Conservation (phyloP, 768 basidiomycete genomes). For the Boletus rubropictus region DNA sequence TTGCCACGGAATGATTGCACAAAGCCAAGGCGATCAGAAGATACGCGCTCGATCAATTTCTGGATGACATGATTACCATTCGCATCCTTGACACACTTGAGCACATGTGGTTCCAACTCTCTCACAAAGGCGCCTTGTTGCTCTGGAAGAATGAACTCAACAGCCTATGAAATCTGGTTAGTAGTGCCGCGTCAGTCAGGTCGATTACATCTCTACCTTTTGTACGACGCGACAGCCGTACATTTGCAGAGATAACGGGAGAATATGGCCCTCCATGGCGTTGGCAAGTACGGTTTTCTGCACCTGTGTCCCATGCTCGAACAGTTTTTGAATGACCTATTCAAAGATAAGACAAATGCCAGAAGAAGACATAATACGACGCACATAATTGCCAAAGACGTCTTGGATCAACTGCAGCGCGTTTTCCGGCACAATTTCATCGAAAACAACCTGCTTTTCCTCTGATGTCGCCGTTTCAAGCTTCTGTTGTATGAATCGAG, state of each 20-base stretch:
- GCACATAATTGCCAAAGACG: constrained; percentile 94
- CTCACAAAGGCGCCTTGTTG: constrained; percentile 72
- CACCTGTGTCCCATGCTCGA: constrained; percentile 74
- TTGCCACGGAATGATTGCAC: constrained; percentile 70
- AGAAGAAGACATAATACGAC: constrained; percentile 22
- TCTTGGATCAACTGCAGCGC: constrained; percentile 77
- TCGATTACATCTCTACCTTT: constrained; percentile 49
- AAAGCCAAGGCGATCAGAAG: constrained; percentile 71
- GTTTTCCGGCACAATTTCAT: constrained; percentile 79
- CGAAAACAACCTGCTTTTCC: constrained; percentile 74
- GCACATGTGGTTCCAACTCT: constrained; percentile 73
- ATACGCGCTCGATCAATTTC: constrained; percentile 78
- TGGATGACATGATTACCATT: constrained; percentile 97
- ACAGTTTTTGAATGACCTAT: constrained; percentile 89
- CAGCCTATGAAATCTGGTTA: constrained; percentile 47
- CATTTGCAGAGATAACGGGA: constrained; percentile 79
- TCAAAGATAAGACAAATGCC: constrained; percentile 5
- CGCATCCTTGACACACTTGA: constrained; percentile 83
- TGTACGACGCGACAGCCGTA: constrained; percentile 97
- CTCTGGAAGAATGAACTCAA: constrained; percentile 74
- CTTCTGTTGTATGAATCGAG: constrained; percentile 92
- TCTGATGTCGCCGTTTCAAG: constrained; percentile 71
- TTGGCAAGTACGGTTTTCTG: constrained; percentile 69
- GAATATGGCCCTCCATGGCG: constrained; percentile 72
- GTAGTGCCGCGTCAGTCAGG: not conserved